Evolutionary conservation across 495 filamentous ascomycete genomes (phyloP).

Genomic region (Darksidea phi): DNA sequence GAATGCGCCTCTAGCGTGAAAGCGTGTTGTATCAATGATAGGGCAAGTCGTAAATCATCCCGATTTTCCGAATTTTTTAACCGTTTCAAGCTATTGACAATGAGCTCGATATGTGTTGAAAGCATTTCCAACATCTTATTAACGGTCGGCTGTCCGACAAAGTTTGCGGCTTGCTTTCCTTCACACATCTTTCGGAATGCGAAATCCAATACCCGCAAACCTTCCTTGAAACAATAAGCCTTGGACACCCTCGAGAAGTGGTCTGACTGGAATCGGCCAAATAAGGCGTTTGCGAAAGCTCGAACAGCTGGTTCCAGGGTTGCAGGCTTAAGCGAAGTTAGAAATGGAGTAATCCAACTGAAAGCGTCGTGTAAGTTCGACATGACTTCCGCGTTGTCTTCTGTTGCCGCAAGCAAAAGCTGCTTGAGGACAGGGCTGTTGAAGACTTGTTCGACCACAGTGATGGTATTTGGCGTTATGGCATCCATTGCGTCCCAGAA

Average conservation of each 20-base stretch:
- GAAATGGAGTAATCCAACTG: slow-evolving; percentile 71
- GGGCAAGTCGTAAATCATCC: slow-evolving; percentile 39
- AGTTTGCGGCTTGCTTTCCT: slow-evolving; percentile 26
- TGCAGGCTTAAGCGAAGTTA: slow-evolving; percentile 68
- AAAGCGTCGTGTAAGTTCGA: slow-evolving; percentile 60
- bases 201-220: slow-evolving; percentile 51
- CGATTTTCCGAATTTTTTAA: slow-evolving; percentile 1
- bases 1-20: slow-evolving; percentile 74
- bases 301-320: slow-evolving; percentile 73
- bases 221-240: slow-evolving; percentile 53
- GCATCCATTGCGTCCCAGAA: slow-evolving; percentile 86
- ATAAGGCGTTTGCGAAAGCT: slow-evolving; percentile 64
- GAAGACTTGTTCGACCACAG: slow-evolving; percentile 74
- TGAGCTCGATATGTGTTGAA: slow-evolving; percentile 44
- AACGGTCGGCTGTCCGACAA: slow-evolving; percentile 55
- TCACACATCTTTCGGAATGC: slow-evolving; percentile 51
- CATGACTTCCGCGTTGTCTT: slow-evolving; percentile 54
- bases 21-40: slow-evolving; percentile 67
- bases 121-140: slow-evolving; percentile 56
- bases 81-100: slow-evolving; percentile 23
- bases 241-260: slow-evolving; percentile 49
- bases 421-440: slow-evolving; percentile 64
- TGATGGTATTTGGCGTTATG: slow-evolving; percentile 60
- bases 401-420: slow-evolving; percentile 57
- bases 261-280: slow-evolving; percentile 61